Base-by-base conservation (phyloP, 108 stramenopile genomes). In the Cyclotella sp. region DNA sequence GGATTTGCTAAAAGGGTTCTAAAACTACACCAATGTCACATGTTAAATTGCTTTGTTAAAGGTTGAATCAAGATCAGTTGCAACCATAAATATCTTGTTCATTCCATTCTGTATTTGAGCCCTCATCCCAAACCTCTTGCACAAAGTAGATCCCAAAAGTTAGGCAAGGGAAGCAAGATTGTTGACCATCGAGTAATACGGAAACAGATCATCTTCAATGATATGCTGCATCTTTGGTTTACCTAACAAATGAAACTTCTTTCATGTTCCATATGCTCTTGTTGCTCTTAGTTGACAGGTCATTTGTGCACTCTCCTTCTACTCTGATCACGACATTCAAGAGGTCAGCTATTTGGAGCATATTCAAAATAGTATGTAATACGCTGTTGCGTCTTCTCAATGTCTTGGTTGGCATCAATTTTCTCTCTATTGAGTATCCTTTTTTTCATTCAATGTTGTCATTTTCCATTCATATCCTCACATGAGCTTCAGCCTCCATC, bases 201-300 rank as follows among this genome's bases (percentile, higher is more conserved):
- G 98, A 68, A 99, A 98, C 1, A 98, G 99, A 73, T 97, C 99
- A 72, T 96, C 97, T 53, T 99, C 99, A 26, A 99, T 93, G 88
- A 99, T 99, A 19, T 84, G 76, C 69, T 84, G 96, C 45, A 96
- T 87, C 45, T 94, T 85, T 12, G 97, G 91, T 58, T 95, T 96
- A 11, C 97, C 97, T 88, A n/a, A 87, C 91, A 78, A 97, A 98
- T 21, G 85, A 83, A 0, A 98, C 97, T 70, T 95, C 91, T 69
- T 97, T 94, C 89, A 97, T 98, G 68, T 96, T 87, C 68, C 98
- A 76, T 51, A 99, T 97, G 70, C 94, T 96, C 47, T 97, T 93
- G 39, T 89, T 89, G 51, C 87, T 95, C 24, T 75, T 73, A 42
- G 64, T 80, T 49, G 70, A 43, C 18, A 51, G 29, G 29, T 59